Conservation (phyloP, 768 basidiomycete species). For the Nidularia pulvinata region DNA sequence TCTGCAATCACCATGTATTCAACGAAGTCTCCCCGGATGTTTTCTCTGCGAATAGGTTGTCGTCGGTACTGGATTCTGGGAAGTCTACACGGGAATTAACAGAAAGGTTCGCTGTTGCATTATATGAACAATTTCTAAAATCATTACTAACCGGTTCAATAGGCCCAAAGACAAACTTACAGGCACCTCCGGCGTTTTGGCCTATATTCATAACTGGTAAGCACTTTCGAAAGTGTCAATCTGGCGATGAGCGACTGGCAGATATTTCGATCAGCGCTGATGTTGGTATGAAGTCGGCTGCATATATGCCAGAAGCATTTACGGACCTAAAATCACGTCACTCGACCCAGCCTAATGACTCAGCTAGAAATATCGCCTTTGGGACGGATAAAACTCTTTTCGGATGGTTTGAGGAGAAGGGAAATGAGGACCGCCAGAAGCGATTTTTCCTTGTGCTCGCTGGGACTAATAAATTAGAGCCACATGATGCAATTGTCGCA, state of each 20-base stretch:
- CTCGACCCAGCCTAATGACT: constrained; percentile 17
- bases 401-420: constrained; percentile 16
- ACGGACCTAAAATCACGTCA: constrained; percentile 18
- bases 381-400: constrained; percentile 18
- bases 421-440: constrained; percentile 10
- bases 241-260: not conserved
- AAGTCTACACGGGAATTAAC: not conserved
- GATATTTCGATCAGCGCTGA: constrained; percentile 18
- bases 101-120: not conserved
- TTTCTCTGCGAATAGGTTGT: not conserved
- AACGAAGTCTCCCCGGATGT: not conserved
- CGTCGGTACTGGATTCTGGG: not conserved
- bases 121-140: not conserved
- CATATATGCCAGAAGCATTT: constrained; percentile 27
- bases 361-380: constrained; percentile 21
- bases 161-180: not conserved
- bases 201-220: not conserved
- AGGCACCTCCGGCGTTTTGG: not conserved
- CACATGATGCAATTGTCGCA: constrained; percentile 11
- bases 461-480: constrained; percentile 14
- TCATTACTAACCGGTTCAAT: not conserved
- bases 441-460: constrained; percentile 31
- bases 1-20: not conserved
- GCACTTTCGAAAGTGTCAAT: not conserved
- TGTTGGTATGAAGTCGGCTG: constrained; percentile 23